Base-by-base conservation (phyloP, 83 land plant species). In the Thuja plicata region DNA sequence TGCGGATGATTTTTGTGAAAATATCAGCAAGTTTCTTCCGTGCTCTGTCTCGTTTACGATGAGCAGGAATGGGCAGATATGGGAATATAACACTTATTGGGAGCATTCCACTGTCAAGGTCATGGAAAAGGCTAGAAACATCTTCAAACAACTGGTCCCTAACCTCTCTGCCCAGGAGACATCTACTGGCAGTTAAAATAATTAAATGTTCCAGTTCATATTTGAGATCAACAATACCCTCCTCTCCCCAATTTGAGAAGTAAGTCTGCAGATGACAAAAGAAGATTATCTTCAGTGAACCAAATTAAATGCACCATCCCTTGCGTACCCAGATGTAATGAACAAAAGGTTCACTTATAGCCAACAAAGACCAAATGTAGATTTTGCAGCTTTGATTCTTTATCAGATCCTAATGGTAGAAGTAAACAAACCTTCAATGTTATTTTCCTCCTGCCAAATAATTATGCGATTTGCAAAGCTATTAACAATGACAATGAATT, bases 1-100 rank as follows among this genome's bases (percentile, higher is more conserved):
- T 93, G 43, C 88, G 41, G n/a, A 98, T 98, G 91, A 98, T 96
- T 78, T 86, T 92, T n/a, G 93, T 77, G 89, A 98, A 98, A 34
- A 98, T 94, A 8, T 94, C 91, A 77, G 97, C 93, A 21, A 98
- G 94, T 89, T 92, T 93, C 90, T 92, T 94, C 70, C 99, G 95
- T 1, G 99, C 99, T 88, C 88, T 89, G 89, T 98, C 99, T 35
- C 99, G 94, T 5, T 95, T 92, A 2, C 92, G 91, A 87, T 98
- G 99, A 50, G 99, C 99, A 38, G 98, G 98, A 82, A 98, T 98
- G 17, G 99, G 99, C n/a, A 98, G 95, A 88, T 98, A 96, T 3
- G 99, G 99, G 71, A 97, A 93, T 70, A 98, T 40, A 12, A 98
- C 98, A 87, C 99, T 98, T 87, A 98, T 96, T 12, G 99, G 99